phyloP scores from a whole-genome alignment of 139 green algal species.

The Microglena sp. region DNA sequence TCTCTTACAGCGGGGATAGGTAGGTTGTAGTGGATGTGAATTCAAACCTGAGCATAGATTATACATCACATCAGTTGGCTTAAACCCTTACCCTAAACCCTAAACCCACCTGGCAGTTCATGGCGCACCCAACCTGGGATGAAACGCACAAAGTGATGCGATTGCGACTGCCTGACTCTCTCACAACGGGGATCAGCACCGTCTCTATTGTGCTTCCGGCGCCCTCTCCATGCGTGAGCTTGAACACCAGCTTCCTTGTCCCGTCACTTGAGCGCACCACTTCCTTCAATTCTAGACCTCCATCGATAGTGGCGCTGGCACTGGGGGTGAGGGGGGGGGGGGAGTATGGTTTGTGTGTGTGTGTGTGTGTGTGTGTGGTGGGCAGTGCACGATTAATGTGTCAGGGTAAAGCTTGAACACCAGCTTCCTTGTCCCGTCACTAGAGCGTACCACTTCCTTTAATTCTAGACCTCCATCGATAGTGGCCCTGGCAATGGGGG shows the following conservation, averaged over 20 bases:
- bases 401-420: conserved; percentile 61
- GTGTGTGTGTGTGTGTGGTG: too few relatives aligned
- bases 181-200: conserved; percentile 67
- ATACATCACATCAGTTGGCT: too few relatives aligned
- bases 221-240: conserved; percentile 25
- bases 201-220: conserved; percentile 48
- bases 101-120: conserved; percentile 5
- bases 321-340: conserved; percentile 6
- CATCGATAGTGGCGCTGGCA: conserved; percentile 37
- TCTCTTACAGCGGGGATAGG: too few relatives aligned
- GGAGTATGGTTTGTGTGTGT: background rate
- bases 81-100: too few relatives aligned
- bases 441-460: conserved; percentile 29
- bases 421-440: conserved; percentile 68
- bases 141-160: conserved; percentile 70
- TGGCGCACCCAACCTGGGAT: conserved; percentile 26
- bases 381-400: too few relatives aligned
- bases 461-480: conserved; percentile 54
- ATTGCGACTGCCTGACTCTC: conserved; percentile 9
- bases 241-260: conserved; percentile 70
- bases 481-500: conserved; percentile 27
- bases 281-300: conserved; percentile 46
- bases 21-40: too few relatives aligned
- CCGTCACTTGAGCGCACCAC: conserved; percentile 50
- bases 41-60: too few relatives aligned